phyloP scores from a whole-genome alignment of 345 rosid species.

The Populus ilicifolia region DNA sequence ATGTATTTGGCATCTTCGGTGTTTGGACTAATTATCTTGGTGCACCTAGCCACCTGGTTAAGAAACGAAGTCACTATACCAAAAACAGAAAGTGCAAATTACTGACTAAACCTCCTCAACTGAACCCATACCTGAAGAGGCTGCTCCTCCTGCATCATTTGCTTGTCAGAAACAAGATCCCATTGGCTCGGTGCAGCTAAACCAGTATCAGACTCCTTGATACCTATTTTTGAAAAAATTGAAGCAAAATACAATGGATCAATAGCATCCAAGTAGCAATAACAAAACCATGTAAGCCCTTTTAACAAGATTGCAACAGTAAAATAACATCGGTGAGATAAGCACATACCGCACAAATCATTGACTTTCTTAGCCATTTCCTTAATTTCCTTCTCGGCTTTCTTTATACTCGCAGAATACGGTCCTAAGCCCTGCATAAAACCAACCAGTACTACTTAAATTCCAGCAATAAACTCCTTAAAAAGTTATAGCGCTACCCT shows the following conservation, averaged over 20 bases:
- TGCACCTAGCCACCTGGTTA: constrained; percentile 85
- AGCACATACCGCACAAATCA: constrained; percentile 67
- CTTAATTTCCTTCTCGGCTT: constrained; percentile 88
- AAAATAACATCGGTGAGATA: background rate
- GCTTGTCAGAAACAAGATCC: constrained; percentile 99
- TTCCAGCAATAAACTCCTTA: background rate
- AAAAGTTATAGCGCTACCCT: background rate
- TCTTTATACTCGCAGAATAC: constrained; percentile 76
- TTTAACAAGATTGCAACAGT: background rate
- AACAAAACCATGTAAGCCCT: background rate
- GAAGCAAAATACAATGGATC: background rate
- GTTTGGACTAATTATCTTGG: constrained; percentile 91
- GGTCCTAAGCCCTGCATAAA: constrained; percentile 82
- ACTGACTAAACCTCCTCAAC: background rate
- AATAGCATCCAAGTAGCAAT: background rate
- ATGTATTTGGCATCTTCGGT: constrained; percentile 96
- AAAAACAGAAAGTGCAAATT: too few species aligned
- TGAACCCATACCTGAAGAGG: constrained; percentile 58
- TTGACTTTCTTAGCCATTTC: constrained; percentile 89
- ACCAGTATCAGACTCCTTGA: constrained; percentile 96
- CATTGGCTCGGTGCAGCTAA: constrained; percentile 96
- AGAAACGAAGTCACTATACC: background rate
- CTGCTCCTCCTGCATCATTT: constrained; percentile 99
- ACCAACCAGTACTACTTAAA: too few species aligned
- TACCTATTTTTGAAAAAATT: constrained; percentile 38